Conservation (phyloP, 805 yeast species). For the Yarrowia osloensis region DNA sequence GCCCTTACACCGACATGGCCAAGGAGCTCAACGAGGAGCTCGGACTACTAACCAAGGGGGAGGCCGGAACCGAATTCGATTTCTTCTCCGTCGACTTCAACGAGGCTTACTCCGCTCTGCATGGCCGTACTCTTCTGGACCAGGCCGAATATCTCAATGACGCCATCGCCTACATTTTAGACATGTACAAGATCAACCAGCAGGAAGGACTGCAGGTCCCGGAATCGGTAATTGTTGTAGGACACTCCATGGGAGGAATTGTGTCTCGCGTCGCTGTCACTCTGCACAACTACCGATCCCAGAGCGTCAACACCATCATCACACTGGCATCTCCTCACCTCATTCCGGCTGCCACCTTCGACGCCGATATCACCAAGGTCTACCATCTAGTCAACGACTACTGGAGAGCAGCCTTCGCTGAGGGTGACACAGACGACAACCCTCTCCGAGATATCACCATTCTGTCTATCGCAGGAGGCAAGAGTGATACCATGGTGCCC, state of each 20-base stretch:
- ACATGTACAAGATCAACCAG: conserved; percentile 54
- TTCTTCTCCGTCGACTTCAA: conserved; percentile 92
- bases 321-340: conserved; percentile 92
- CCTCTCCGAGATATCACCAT: conserved; percentile 63
- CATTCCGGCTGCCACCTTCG: conserved; percentile 90
- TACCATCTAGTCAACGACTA: conserved; percentile 74
- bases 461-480: conserved; percentile 88
- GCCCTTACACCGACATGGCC: conserved; percentile 31
- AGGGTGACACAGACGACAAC: conserved; percentile 45
- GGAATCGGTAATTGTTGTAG: conserved; percentile 72
- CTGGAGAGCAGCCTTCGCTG: conserved; percentile 68
- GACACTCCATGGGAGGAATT: conserved; percentile 98
- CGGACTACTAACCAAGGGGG: conserved; percentile 36
- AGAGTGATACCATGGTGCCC: conserved; percentile 73
- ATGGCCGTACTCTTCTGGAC: conserved; percentile 88
- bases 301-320: conserved; percentile 77
- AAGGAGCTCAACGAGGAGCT: conserved; percentile 33
- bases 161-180: conserved; percentile 74
- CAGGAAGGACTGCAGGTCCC: conserved; percentile 45
- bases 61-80: conserved; percentile 53
- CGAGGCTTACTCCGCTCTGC: conserved; percentile 95
- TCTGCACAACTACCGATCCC: conserved; percentile 68
- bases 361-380: conserved; percentile 76
- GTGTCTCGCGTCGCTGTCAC: conserved; percentile 86
- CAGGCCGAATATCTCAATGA: conserved; percentile 93